Evolutionary conservation across 1,284 basidiomycete species (phyloP).

Genomic region (Polyporus tsugae): DNA sequence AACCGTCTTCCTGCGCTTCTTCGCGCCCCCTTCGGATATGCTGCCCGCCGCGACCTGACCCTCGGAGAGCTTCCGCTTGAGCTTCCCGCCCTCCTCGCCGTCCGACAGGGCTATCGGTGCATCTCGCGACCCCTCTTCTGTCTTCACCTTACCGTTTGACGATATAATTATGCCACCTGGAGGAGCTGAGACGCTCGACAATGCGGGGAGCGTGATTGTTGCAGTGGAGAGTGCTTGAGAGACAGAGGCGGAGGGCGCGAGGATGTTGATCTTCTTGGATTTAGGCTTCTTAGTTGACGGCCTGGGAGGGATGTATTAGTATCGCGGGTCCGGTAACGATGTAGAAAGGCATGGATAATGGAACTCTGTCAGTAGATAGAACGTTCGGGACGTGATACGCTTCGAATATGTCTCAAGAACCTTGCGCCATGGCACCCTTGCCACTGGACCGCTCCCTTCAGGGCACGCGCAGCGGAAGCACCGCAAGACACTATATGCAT

Average conservation of each 20-base stretch:
- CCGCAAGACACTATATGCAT: background rate
- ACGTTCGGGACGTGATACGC: background rate
- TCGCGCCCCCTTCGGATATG: constrained; percentile 40
- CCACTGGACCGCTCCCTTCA: background rate
- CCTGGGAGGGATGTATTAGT: constrained; percentile 26
- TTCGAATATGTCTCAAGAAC: background rate
- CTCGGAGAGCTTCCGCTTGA: constrained; percentile 43
- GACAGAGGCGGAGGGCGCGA: constrained; percentile 41
- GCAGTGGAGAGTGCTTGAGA: constrained; percentile 43
- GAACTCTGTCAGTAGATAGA: background rate
- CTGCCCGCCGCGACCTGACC: constrained; percentile 22
- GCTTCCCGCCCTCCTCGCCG: constrained; percentile 42
- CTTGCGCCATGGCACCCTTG: background rate
- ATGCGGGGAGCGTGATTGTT: constrained; percentile 36
- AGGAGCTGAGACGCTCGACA: constrained; percentile 31
- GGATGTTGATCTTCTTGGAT: constrained; percentile 59
- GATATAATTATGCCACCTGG: constrained; percentile 27
- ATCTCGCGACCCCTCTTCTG: constrained; percentile 52
- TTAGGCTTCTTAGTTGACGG: constrained; percentile 72
- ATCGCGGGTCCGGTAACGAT: background rate
- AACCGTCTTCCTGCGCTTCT: constrained; percentile 72
- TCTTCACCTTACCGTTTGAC: constrained; percentile 25
- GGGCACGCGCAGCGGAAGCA: background rate
- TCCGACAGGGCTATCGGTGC: constrained; percentile 59
- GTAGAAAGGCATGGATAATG: background rate